Conservation (phyloP, 2,329 filamentous ascomycete genomes). For the Pseudocercospora ulei region DNA sequence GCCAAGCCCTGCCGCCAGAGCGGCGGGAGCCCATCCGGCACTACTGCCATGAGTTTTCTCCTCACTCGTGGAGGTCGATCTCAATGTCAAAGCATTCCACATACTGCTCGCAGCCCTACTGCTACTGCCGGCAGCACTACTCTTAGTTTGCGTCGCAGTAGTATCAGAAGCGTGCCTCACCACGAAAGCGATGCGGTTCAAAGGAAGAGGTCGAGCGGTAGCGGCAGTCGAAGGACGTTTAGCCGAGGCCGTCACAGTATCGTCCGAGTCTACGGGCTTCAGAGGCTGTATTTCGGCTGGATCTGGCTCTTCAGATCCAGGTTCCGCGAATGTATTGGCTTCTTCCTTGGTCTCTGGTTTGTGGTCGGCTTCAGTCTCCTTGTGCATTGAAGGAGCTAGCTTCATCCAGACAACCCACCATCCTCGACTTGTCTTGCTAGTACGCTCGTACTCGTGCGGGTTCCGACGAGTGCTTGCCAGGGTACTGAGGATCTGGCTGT, state of each 20-base stretch:
- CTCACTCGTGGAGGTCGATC: conserved; percentile 19
- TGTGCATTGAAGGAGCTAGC: conserved; percentile 34
- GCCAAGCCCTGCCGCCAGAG: conserved; percentile 62
- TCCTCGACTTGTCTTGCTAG: conserved; percentile 53
- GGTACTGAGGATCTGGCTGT: conserved; percentile 51
- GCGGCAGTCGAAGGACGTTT: conserved; percentile 11
- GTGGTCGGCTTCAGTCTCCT: conserved; percentile 10
- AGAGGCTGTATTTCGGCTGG: conserved; percentile 2
- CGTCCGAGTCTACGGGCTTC: conserved; percentile 15
- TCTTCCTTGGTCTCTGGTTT: conserved; percentile 8
- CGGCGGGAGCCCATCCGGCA: conserved; percentile 36
- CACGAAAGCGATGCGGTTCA: conserved; percentile 38
- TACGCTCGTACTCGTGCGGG: conserved; percentile 48
- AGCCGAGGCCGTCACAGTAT: conserved; percentile 13
- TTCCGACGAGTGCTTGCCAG: conserved; percentile 44
- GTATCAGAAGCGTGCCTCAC: conserved; percentile 32
- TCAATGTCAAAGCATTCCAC: conserved; percentile 26
- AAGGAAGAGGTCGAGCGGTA: conserved; percentile 4
- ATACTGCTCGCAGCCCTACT: conserved; percentile 28
- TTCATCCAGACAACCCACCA: conserved; percentile 61
- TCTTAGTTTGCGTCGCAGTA: conserved; percentile 8
- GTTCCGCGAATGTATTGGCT: neutral
- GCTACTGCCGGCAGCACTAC: conserved; percentile 12
- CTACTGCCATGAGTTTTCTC: conserved; percentile 21
- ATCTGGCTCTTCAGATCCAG: neutral